Evolutionary conservation across 768 basidiomycete species (phyloP), one percentile per base, ranked within the genome.

Genomic region (Podaxis pistillaris): DNA sequence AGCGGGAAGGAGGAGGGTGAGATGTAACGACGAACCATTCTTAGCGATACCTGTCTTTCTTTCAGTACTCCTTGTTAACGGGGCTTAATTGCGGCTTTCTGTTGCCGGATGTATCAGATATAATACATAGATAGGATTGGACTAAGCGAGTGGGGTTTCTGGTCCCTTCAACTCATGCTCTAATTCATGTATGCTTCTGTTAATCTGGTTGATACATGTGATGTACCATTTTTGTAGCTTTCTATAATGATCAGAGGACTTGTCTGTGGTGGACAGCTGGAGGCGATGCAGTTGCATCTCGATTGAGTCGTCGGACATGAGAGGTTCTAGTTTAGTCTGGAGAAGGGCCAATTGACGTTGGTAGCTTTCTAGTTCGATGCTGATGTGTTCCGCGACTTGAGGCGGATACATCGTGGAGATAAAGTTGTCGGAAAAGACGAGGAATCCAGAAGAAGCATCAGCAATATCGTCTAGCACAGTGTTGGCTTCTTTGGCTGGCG

Each of bases 331-430:
- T 0, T 63, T 66, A 44, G 68, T 63, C 54, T 75, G 77, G 38
- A 89, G 68, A 1, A 69, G 67, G 22, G 73, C 65, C 11, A 83
- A 74, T 37, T 78, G 70, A 6, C 67, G 68, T 47, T 74, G 68
- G 50, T 86, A 77, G 0, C 75, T 64, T 4, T 68, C 63, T 30
- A 85, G 65, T 58, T 83, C 79, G 11, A 71, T 66, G 9, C 67
- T 65, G 56, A 90, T 72, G 37, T 77, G 72, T 1, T 68, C 67
- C 0, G 71, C 68, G 61, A 86, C 79, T 68, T 92, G 90, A 4
- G 89, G 88, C 0, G 82, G 64, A 69, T 92, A 89, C 44, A 90
- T 74, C 2, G 86, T 74, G n/a, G 87, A 79, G 22, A 88, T 81
- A 58, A 91, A 75, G 44, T 93, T 88, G 69, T 93, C 91, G 3